These are phyloP conservation scores for Penicillium manginii DNA, from an alignment of 495 filamentous ascomycete species.

Conservation along the genomic window DNA sequence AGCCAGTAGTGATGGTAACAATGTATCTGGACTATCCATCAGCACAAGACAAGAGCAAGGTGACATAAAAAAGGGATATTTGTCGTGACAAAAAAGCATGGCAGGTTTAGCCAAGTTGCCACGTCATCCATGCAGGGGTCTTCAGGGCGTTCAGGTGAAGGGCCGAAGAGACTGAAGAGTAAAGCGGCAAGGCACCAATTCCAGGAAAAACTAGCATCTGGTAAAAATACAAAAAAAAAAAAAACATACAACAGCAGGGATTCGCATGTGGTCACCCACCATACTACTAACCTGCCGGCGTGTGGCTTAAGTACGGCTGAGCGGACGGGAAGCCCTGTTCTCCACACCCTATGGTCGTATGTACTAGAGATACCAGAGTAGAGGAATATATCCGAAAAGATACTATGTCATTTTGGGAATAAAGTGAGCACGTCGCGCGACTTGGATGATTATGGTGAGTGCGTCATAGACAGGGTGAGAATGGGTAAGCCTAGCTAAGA, in stretches of 20 bases:
- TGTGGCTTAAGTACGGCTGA: conserved; percentile 4
- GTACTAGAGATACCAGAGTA: background rate
- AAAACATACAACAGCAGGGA: too few species aligned
- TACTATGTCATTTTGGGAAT: background rate
- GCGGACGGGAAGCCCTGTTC: conserved; percentile 3
- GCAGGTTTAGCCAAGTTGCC: too few species aligned
- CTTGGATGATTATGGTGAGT: background rate
- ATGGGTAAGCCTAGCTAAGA: too few species aligned
- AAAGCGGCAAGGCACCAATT: background rate
- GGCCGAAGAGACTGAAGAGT: too few species aligned
- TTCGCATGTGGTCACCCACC: conserved; percentile 3
- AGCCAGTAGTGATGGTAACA: too few species aligned
- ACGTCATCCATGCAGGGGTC: too few species aligned
- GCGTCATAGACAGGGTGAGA: too few species aligned
- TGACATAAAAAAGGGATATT: too few species aligned
- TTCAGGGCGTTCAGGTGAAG: too few species aligned
- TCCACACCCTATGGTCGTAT: conserved; percentile 4
- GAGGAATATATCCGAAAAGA: background rate
- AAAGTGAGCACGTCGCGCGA: background rate
- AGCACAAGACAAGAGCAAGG: too few species aligned
- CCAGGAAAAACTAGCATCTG: background rate
- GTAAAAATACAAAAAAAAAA: background rate
- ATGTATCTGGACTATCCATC: too few species aligned
- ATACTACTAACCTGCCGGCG: conserved; percentile 3
- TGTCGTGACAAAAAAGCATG: too few species aligned